Percentiles rank a stretch among this genome's conserved stretches.
These are phyloP conservation scores for Neurospora hispaniola DNA, from an alignment of 495 filamentous ascomycete species.

Conservation along the genomic window DNA sequence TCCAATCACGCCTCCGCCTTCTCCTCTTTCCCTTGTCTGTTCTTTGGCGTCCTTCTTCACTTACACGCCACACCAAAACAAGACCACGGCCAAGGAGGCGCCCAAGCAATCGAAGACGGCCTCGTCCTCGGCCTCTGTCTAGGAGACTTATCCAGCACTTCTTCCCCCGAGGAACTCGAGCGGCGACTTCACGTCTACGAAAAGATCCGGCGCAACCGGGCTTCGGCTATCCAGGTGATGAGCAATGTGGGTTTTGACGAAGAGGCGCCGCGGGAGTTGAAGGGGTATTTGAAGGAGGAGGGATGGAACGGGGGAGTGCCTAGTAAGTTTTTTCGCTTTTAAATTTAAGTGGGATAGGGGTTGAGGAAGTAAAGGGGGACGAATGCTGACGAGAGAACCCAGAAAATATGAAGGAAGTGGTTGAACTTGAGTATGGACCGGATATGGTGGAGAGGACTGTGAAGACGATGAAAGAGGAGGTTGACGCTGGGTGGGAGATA, in stretches of 20 bases:
- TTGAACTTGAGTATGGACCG: constrained; percentile 12
- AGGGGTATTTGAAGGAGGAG: constrained; percentile 5
- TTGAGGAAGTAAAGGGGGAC: background rate
- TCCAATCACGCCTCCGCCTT: too few species aligned
- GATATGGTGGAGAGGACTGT: constrained; percentile 12
- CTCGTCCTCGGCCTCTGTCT: constrained; percentile 27
- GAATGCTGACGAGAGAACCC: background rate
- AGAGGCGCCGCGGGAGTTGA: constrained; percentile 3
- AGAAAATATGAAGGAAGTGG: constrained; percentile 3
- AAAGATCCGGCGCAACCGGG: constrained; percentile 37
- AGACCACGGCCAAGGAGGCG: constrained; percentile 37
- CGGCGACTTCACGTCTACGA: constrained; percentile 41
- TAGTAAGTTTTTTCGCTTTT: background rate
- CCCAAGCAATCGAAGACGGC: constrained; percentile 37
- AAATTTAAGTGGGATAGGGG: too few species aligned
- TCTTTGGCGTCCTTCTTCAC: too few species aligned
- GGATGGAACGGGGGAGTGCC: constrained; percentile 6
- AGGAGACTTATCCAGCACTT: background rate
- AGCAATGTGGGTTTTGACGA: constrained; percentile 20
- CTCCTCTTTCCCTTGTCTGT: too few species aligned
- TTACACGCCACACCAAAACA: too few species aligned
- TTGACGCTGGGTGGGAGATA: constrained; percentile 9
- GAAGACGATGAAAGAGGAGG: constrained; percentile 5
- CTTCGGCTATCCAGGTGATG: constrained; percentile 42
- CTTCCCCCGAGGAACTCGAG: constrained; percentile 19